Evolutionary conservation across 2,329 filamentous ascomycete genomes (phyloP).

Genomic region (Lizonia empirigonia): DNA sequence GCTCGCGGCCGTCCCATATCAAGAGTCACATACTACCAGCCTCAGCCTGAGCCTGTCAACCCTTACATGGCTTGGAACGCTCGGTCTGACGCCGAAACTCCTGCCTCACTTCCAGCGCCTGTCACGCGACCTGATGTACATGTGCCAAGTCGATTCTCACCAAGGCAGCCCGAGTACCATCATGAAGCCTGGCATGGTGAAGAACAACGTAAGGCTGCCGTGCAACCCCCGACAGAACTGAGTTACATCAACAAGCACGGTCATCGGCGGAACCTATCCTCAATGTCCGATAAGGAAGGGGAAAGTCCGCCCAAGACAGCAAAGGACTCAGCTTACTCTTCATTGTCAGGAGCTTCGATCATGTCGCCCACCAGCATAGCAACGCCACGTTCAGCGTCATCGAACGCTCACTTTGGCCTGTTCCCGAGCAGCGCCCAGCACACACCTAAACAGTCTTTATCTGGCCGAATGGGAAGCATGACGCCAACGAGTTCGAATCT

Average conservation of each 20-base stretch:
- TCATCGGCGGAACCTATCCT: conserved; percentile 11
- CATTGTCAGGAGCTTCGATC: conserved; percentile 43
- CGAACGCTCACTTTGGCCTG: conserved; percentile 43
- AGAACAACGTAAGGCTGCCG: conserved; percentile 23
- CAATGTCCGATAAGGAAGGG: conserved; percentile 26
- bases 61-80: conserved; percentile 23
- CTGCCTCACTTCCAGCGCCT: not conserved
- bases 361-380: conserved; percentile 32
- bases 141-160: conserved; percentile 20
- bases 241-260: conserved; percentile 13
- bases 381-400: conserved; percentile 39
- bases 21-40: conserved; percentile 20
- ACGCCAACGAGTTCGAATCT: conserved; percentile 31
- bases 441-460: conserved; percentile 42
- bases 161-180: conserved; percentile 28
- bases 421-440: conserved; percentile 40
- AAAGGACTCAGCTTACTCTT: conserved; percentile 49
- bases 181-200: conserved; percentile 30
- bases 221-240: conserved; percentile 11
- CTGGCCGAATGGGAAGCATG: conserved; percentile 32
- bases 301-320: conserved; percentile 42
- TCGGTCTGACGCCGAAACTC: not conserved
- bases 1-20: conserved; percentile 23
- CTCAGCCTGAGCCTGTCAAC: conserved; percentile 25
- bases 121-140: conserved; percentile 20